Conservation (phyloP, 2,329 filamentous ascomycete species). For the Cladophialophora immunda region DNA sequence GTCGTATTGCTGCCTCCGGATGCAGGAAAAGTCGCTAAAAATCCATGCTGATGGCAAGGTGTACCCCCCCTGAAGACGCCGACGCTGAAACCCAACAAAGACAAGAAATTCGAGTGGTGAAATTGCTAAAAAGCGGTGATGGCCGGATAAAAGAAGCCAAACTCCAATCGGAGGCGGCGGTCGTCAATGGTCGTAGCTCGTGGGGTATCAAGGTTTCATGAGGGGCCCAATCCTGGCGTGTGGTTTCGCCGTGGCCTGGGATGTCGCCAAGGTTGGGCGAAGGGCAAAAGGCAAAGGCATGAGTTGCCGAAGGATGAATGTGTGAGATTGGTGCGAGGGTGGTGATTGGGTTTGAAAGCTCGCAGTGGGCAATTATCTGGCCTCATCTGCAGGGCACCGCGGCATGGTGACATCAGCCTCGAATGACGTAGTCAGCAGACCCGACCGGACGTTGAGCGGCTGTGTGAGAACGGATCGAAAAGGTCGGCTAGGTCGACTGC, state of each 20-base stretch:
- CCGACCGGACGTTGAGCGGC: slow-evolving; percentile 49
- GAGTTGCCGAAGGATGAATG: slow-evolving; percentile 12
- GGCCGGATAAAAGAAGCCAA: slow-evolving; percentile 15
- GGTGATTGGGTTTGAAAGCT: slow-evolving; percentile 7
- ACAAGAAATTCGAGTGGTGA: slow-evolving; percentile 13
- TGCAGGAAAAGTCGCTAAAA: slow-evolving; percentile 9
- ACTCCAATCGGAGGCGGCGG: slow-evolving; percentile 22
- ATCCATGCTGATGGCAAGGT: slow-evolving; percentile 6
- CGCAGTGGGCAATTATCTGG: slow-evolving; percentile 18
- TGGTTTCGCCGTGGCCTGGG: not conserved
- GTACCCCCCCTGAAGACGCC: slow-evolving; percentile 23
- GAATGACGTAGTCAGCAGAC: slow-evolving; percentile 43
- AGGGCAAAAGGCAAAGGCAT: not conserved
- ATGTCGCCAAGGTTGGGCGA: not conserved
- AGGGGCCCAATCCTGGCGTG: slow-evolving; percentile 1
- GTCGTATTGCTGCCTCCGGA: slow-evolving; percentile 14
- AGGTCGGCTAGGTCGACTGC: slow-evolving; percentile 47
- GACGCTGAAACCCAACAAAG: slow-evolving; percentile 33
- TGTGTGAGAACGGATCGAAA: slow-evolving; percentile 53
- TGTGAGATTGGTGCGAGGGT: slow-evolving; percentile 10
- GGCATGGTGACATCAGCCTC: slow-evolving; percentile 38
- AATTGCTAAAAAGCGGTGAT: slow-evolving; percentile 23
- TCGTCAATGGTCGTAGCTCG: slow-evolving; percentile 21
- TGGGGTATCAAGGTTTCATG: slow-evolving; percentile 21
- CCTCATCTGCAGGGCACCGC: slow-evolving; percentile 33